Evolutionary conservation across 2,329 filamentous ascomycete species (phyloP).

Genomic region (Fusarium sp.): DNA sequence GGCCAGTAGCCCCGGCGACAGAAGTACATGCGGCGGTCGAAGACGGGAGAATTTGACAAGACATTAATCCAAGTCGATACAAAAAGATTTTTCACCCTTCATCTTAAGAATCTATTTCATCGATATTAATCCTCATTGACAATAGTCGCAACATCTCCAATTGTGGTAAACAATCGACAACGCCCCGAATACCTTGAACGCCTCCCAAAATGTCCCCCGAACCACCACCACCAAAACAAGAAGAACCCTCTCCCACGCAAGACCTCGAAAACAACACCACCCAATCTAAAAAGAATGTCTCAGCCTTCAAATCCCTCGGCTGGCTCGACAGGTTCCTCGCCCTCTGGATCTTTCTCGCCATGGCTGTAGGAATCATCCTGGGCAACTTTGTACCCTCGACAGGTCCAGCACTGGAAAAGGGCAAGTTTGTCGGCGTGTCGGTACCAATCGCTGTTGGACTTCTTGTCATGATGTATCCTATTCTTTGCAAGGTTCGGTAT

Average conservation of each 20-base stretch:
- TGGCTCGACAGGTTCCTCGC: conserved; percentile 74
- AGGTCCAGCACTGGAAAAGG: conserved; percentile 73
- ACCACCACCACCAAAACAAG: not conserved
- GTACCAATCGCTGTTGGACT: conserved; percentile 81
- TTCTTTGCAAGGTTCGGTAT: conserved; percentile 86
- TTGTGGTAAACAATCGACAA: not conserved
- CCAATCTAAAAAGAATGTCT: conserved; percentile 32
- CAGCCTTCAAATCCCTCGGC: conserved; percentile 66
- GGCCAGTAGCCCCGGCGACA: not conserved
- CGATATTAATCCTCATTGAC: not conserved
- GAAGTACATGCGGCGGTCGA: not conserved
- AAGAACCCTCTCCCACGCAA: not conserved
- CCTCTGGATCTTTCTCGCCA: conserved; percentile 82
- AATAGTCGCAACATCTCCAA: not conserved
- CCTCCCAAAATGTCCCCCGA: not conserved
- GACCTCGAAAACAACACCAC: conserved; percentile 24
- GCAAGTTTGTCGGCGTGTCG: conserved; percentile 77
- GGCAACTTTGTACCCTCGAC: conserved; percentile 79
- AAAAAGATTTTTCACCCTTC: not conserved
- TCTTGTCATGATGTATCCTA: conserved; percentile 95
- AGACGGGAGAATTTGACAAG: conserved; percentile 6
- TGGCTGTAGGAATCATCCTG: conserved; percentile 79
- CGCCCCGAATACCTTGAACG: not conserved
- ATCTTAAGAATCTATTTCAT: not conserved
- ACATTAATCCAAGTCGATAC: not conserved